Percentiles rank a stretch among this genome's conserved stretches.
phyloP scores from a whole-genome alignment of 768 basidiomycete genomes.

The Cytidiella melzeri region DNA sequence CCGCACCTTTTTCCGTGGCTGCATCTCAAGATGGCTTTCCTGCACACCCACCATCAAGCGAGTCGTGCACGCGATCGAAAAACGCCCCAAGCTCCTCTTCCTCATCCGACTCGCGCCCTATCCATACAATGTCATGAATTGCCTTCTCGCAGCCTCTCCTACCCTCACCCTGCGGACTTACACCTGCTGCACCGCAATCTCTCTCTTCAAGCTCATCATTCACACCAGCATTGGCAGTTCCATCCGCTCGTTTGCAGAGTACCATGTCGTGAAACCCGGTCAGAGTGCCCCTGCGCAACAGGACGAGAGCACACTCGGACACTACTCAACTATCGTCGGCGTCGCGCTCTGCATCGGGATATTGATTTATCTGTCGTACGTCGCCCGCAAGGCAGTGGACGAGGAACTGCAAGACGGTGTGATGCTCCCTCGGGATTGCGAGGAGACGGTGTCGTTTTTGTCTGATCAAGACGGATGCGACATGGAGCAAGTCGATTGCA shows the following conservation, averaged over 20 bases:
- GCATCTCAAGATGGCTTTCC: constrained; percentile 67
- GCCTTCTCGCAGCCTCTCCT: constrained; percentile 82
- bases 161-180: constrained; percentile 76
- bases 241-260: constrained; percentile 77
- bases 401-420: constrained; percentile 46
- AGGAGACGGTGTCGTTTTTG: constrained; percentile 53
- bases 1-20: constrained; percentile 61
- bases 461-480: constrained; percentile 25
- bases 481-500: constrained; percentile 10
- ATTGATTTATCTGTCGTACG: constrained; percentile 72
- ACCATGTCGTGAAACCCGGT: constrained; percentile 33
- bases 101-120: constrained; percentile 90
- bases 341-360: constrained; percentile 67
- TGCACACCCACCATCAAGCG: constrained; percentile 68
- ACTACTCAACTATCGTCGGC: constrained; percentile 63
- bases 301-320: constrained; percentile 43
- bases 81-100: constrained; percentile 81
- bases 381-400: constrained; percentile 65
- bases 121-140: constrained; percentile 94
- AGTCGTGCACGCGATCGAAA: constrained; percentile 82
- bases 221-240: constrained; percentile 86
- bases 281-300: constrained; percentile 31
- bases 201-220: constrained; percentile 84
- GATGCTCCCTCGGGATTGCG: constrained; percentile 29
- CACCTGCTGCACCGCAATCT: constrained; percentile 72